Percentiles rank a stretch among this genome's conserved stretches.
These are phyloP conservation scores for Backusella psychrophila DNA, from an alignment of 192 early-diverging fungal species.

Conservation along the genomic window DNA sequence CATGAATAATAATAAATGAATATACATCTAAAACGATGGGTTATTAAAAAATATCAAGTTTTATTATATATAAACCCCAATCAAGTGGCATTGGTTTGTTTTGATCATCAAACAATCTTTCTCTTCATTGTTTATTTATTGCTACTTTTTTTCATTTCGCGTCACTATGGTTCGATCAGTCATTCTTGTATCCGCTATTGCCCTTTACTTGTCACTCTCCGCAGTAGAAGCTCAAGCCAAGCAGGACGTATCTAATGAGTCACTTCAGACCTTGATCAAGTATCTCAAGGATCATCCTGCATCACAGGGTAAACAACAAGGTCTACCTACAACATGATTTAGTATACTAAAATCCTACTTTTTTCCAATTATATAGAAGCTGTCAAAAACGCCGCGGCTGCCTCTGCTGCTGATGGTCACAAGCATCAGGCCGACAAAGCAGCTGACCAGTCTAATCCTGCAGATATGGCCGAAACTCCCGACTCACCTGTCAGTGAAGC, in stretches of 20 bases:
- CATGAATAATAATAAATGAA: not conserved
- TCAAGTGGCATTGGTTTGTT: not conserved
- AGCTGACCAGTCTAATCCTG: not conserved
- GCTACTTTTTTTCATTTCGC: not conserved
- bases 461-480: not conserved
- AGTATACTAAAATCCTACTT: not conserved
- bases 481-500: not conserved
- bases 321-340: not conserved
- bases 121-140: not conserved
- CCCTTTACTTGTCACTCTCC: not conserved
- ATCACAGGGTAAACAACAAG: not conserved
- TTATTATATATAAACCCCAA: not conserved
- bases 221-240: not conserved
- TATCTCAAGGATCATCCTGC: not conserved
- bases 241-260: not conserved
- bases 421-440: not conserved
- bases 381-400: not conserved
- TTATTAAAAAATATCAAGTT: not conserved
- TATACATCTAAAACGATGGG: not conserved
- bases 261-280: not conserved
- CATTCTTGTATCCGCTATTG: not conserved
- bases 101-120: not conserved
- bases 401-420: not conserved
- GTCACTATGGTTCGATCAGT: not conserved
- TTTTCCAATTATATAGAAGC: not conserved